phyloP scores from a whole-genome alignment of 805 yeast species.

The Cyberlindnera maritima region DNA sequence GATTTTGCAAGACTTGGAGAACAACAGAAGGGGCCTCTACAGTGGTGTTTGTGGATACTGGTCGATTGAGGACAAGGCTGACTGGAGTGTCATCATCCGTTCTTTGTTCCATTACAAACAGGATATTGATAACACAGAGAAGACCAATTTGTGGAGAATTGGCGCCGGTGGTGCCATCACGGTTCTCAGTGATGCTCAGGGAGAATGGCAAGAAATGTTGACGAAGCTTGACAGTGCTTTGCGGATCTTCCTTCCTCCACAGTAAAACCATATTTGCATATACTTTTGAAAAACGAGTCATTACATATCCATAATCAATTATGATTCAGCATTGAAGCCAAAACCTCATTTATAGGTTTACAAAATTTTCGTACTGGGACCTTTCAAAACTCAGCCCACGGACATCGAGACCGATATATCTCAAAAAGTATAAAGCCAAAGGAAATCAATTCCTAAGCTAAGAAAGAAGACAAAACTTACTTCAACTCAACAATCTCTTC shows the following conservation, averaged over 20 bases:
- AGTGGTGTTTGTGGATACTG: slow-evolving; percentile 96
- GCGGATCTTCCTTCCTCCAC: slow-evolving; percentile 6
- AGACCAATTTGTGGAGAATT: slow-evolving; percentile 61
- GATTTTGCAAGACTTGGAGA: slow-evolving; percentile 50
- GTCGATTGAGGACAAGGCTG: slow-evolving; percentile 83
- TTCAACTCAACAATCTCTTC: slow-evolving; percentile 80
- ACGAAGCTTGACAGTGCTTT: slow-evolving; percentile 77
- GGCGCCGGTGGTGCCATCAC: slow-evolving; percentile 99
- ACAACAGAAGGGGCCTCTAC: slow-evolving; percentile 66
- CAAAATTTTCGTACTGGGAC: slow-evolving; percentile 3
- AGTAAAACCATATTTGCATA: background rate
- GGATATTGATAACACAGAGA: slow-evolving; percentile 34
- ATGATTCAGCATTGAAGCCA: no score
- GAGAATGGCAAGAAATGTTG: slow-evolving; percentile 91
- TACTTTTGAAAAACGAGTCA: background rate
- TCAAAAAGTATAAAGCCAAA: background rate
- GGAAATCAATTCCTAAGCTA: background rate
- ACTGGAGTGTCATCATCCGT: slow-evolving; percentile 94
- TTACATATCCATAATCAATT: no score
- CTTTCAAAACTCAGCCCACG: slow-evolving; percentile 8
- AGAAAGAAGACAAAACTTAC: slow-evolving; percentile 14
- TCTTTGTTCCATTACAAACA: slow-evolving; percentile 67
- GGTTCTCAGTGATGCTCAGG: slow-evolving; percentile 74
- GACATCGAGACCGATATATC: background rate
- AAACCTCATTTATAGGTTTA: background rate